Conservation (phyloP, 2,329 filamentous ascomycete species). For the Colletotrichum destructivum region DNA sequence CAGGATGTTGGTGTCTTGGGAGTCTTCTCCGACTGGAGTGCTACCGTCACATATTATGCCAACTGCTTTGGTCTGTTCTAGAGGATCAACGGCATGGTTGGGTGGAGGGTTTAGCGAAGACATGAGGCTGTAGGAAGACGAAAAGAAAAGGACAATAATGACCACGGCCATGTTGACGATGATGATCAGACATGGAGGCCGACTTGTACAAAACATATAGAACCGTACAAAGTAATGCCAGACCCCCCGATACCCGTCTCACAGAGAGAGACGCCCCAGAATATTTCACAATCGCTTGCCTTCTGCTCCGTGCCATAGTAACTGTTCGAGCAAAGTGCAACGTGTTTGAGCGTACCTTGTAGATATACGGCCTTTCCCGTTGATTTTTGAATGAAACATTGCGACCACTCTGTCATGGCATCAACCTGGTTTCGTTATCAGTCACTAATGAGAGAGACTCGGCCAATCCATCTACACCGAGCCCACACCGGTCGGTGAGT, state of each 20-base stretch:
- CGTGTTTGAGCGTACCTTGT: too few relatives aligned
- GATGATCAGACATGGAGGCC: neutral
- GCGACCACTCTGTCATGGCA: too few relatives aligned
- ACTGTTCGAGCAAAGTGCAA: too few relatives aligned
- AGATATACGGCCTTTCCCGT: too few relatives aligned
- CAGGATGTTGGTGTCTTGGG: slow-evolving; percentile 72
- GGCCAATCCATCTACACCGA: slow-evolving; percentile 6
- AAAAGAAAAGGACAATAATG: neutral
- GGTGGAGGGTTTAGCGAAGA: too few relatives aligned
- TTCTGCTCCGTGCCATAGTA: neutral
- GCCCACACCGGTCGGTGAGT: slow-evolving; percentile 10
- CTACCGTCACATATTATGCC: slow-evolving; percentile 79
- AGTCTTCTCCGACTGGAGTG: slow-evolving; percentile 80
- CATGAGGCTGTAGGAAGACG: neutral
- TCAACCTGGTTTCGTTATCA: too few relatives aligned
- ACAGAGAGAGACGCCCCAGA: neutral
- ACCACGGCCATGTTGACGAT: slow-evolving; percentile 3
- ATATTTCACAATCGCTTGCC: neutral
- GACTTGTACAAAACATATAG: neutral
- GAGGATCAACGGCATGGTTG: neutral
- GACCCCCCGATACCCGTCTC: neutral
- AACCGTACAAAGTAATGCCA: neutral
- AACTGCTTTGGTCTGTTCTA: slow-evolving; percentile 72
- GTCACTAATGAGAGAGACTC: too few relatives aligned
- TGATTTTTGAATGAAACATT: too few relatives aligned